phyloP scores from a whole-genome alignment of 2,329 filamentous ascomycete species.

The Verticillium nubilum region DNA sequence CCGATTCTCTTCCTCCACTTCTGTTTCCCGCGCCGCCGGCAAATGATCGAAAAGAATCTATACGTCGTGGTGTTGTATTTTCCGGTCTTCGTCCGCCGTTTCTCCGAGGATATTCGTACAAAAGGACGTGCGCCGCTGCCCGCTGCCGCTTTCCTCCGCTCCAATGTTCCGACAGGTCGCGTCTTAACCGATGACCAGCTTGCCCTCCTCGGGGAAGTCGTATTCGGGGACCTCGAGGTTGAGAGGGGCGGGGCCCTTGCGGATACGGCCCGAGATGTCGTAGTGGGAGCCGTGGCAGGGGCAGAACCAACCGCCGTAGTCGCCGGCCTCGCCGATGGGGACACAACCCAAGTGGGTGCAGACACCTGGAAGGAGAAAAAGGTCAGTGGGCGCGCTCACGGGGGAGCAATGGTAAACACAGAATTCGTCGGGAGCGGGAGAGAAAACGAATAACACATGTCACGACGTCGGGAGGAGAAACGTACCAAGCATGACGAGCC shows the following conservation, averaged over 20 bases:
- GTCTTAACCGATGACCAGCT: slow-evolving; percentile 85
- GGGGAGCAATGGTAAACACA: too few species aligned
- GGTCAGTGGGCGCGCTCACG: neutral
- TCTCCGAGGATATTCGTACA: slow-evolving; percentile 11
- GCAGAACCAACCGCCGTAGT: slow-evolving; percentile 99
- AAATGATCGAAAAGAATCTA: neutral
- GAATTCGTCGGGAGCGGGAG: too few species aligned
- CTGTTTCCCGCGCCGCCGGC: neutral
- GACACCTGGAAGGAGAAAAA: slow-evolving; percentile 60
- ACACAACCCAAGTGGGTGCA: slow-evolving; percentile 99
- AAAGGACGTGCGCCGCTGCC: neutral
- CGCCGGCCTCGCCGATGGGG: slow-evolving; percentile 96
- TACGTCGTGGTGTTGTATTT: neutral
- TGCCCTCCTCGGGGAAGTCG: slow-evolving; percentile 86
- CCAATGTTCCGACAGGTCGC: neutral
- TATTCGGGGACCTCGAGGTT: slow-evolving; percentile 94
- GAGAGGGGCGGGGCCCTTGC: slow-evolving; percentile 93
- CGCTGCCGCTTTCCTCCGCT: neutral
- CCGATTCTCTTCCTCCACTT: neutral
- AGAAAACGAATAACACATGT: too few species aligned
- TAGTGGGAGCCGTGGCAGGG: slow-evolving; percentile 99
- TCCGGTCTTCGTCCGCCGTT: neutral
- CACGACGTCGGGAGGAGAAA: slow-evolving; percentile 6
- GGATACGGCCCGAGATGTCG: slow-evolving; percentile 97
- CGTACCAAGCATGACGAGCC: slow-evolving; percentile 96